Conservation (phyloP, 2,329 filamentous ascomycete species). For the Rutstroemia sp. region DNA sequence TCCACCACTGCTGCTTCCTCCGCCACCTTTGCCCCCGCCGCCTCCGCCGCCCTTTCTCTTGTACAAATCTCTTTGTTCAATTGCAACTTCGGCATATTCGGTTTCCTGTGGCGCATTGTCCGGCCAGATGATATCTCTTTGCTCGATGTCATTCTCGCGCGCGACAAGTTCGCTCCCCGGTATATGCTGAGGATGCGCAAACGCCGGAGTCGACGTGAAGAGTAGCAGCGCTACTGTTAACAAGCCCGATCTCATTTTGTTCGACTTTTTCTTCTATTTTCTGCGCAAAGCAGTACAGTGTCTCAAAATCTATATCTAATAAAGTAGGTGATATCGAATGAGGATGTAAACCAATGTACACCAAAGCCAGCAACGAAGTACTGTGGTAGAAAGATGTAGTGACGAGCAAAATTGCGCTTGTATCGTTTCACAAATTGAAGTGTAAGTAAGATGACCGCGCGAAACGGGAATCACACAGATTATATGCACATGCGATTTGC, state of each 20-base stretch:
- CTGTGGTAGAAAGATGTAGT: no score
- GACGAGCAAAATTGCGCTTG: no score
- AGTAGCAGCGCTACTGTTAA: constrained; percentile 16
- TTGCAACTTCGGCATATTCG: background rate
- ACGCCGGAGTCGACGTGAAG: constrained; percentile 6
- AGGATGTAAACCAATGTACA: no score
- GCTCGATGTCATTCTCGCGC: constrained; percentile 11
- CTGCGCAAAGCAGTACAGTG: no score
- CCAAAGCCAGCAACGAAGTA: no score
- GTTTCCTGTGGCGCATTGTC: background rate
- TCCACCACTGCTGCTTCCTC: constrained; percentile 34
- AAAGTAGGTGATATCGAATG: no score
- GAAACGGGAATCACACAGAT: no score
- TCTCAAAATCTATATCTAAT: no score
- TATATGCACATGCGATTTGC: no score
- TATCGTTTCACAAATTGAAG: no score
- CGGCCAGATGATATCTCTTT: background rate
- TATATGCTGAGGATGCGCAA: constrained; percentile 19
- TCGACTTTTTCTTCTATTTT: background rate
- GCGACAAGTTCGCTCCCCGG: constrained; percentile 12
- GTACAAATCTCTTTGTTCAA: constrained; percentile 37
- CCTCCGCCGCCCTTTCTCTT: constrained; percentile 53
- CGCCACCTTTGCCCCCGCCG: constrained; percentile 49
- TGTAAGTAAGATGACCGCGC: no score
- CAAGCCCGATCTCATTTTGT: constrained; percentile 17